These are phyloP conservation scores for Vicia sativa DNA, from an alignment of 306 rosid genomes.

Conservation along the genomic window DNA sequence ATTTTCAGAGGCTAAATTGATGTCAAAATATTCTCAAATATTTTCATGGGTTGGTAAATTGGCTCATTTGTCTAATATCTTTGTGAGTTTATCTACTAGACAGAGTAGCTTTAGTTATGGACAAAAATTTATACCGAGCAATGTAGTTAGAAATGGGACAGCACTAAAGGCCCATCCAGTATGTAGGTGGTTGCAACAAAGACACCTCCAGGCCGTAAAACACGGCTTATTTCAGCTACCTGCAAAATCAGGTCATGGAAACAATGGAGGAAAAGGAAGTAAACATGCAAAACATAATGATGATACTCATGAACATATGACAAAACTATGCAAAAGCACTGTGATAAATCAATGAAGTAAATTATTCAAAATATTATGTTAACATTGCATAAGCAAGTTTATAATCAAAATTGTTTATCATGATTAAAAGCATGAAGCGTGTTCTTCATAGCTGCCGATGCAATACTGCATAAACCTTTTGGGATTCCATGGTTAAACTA, in stretches of 20 bases:
- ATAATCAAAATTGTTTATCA: background rate
- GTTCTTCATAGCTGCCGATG: conserved; percentile 18
- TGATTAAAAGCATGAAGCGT: conserved; percentile 17
- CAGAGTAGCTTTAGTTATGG: conserved; percentile 9
- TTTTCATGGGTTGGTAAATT: background rate
- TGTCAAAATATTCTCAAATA: conserved; percentile 1
- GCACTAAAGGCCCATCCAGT: conserved; percentile 62
- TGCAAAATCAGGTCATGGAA: conserved; percentile 42
- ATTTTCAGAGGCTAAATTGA: background rate
- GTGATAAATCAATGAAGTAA: conserved; percentile 16
- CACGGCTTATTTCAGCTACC: conserved; percentile 91
- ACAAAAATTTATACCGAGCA: conserved; percentile 56
- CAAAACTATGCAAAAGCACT: conserved; percentile 23
- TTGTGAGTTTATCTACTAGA: background rate
- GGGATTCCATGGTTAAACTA: conserved; percentile 36
- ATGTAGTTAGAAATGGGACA: conserved; percentile 59
- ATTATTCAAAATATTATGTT: background rate
- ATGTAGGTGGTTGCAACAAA: conserved; percentile 82
- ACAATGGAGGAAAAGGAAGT: background rate
- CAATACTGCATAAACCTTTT: conserved; percentile 16
- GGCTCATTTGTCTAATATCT: background rate
- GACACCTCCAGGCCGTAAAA: conserved; percentile 89
- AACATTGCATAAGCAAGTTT: conserved; percentile 13
- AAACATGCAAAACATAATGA: conserved; percentile 18
- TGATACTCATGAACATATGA: conserved; percentile 6